Base-by-base conservation (phyloP, 805 yeast species). In the Schizosaccharomyces cryophilus region DNA sequence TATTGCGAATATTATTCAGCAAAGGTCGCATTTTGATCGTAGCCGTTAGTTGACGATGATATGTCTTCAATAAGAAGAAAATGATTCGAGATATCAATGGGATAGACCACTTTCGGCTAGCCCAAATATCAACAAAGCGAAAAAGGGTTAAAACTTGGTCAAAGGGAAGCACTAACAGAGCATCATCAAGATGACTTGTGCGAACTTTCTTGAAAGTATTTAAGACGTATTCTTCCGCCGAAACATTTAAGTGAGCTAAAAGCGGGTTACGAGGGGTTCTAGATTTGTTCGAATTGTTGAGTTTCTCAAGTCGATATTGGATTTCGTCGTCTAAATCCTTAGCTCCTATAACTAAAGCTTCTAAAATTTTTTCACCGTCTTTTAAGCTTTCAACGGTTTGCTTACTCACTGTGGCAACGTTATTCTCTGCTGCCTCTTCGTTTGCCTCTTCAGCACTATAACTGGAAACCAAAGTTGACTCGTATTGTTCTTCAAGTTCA, bases 401-500 rank as follows among this genome's bases (percentile, higher is more conserved):
- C 66, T 83, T 83, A 42, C 80, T 77, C 19, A 87, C 96, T n/a
- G 67, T 73, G 5, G 64, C 70, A 19, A 56, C 60, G 3, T 69
- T 74, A 2, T 68, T 74, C 7, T 69, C 73, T 2, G 63, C 70
- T 1, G 67, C 74, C 13, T 69, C 75, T 9, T 69, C 74, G 58
- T 72, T 77, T 29, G 68, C 73, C 42, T 74, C 79, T 54, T 73
- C 75, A 15, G 73, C 77, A 67, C 87, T 95, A 55, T 87, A 72
- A 4, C 89, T 81, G 17, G 78, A 80, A 60, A 88, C 75, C 56
- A 93, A 74, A 6, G 84, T 85, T n/a, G 80, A 77, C 69, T 93
- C 97, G 68, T 89, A 87, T 62, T 83, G 73, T 70, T 89, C 95
- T 70, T 93, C 98, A 79, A 88, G 76, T 71, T 93, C 98, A 71